A percentile compares a stretch with the other conserved stretches of the same genome.
Evolutionary conservation across 768 basidiomycete genomes (phyloP).

Genomic region (Cystobasidium onofrii): DNA sequence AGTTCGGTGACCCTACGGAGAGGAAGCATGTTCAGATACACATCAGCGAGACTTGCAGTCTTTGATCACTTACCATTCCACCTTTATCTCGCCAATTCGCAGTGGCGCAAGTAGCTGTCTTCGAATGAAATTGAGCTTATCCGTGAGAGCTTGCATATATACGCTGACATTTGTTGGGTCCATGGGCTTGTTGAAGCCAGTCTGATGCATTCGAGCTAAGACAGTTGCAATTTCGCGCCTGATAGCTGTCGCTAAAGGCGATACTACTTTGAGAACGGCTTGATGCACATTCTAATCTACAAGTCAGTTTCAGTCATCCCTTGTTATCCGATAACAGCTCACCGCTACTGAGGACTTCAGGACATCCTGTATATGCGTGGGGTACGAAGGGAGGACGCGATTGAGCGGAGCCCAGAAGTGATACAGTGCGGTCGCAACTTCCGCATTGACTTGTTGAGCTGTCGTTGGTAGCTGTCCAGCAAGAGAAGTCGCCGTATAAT

Average conservation of each 20-base stretch:
- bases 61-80: conserved; percentile 70
- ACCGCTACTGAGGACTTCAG: conserved; percentile 37
- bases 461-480: conserved; percentile 68
- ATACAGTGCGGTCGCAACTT: conserved; percentile 69
- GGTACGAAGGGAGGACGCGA: conserved; percentile 62
- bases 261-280: conserved; percentile 43
- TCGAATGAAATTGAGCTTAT: conserved; percentile 76
- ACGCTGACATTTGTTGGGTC: conserved; percentile 57
- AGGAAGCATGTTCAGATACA: background rate
- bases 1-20: conserved; percentile 56
- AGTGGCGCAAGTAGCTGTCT: conserved; percentile 65
- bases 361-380: conserved; percentile 42
- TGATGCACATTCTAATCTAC: conserved; percentile 24
- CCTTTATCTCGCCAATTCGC: conserved; percentile 61
- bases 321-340: background rate
- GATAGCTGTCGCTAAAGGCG: conserved; percentile 49
- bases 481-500: conserved; percentile 67
- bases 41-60: too few relatives aligned
- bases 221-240: conserved; percentile 72
- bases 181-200: conserved; percentile 65
- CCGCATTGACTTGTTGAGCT: conserved; percentile 68
- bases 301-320: background rate
- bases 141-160: conserved; percentile 85
- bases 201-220: conserved; percentile 71
- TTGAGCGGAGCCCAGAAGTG: conserved; percentile 63